Base-by-base conservation (phyloP, 768 basidiomycete species). In the Lactarius quietus region DNA sequence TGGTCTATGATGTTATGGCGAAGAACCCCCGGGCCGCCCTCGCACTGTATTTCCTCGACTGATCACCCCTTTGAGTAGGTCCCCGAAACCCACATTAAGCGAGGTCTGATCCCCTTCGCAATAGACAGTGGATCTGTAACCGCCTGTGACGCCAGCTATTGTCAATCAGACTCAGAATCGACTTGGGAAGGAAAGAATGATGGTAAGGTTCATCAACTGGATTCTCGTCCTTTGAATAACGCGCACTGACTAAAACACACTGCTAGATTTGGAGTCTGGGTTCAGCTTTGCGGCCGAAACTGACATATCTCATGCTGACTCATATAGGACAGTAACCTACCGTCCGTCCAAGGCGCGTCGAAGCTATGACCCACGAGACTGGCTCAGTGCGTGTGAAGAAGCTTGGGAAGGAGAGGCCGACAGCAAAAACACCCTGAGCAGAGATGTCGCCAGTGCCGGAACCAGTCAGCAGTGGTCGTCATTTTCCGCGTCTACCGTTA, bases 11-110 rank as follows among this genome's bases (percentile, higher is more conserved):
- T 33, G 33, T 66, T 31, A 66, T 66, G 65, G 61, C 65, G 61
- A 66, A 66, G 65, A 66, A 66, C 28, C 65, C 65, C 20, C 56
- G 61, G 65, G 65, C 65, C 51, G 65, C 65, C 31, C 65, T 66
- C 61, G 61, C 65, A 28, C 33, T 66, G 57, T 66, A 48, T 56
- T 66, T 59, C 38, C 57, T 66, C 33, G 52, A 62, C 65, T 66
- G 61, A 66, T 66, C 38, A 66, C 56, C 45, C 33, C 52, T 61
- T 66, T 62, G 65, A 66, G 65, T 66, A 66, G 65, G 61, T 66
- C 57, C 65, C 65, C 57, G 65, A 66, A 62, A 66, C 61, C 41
- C 65, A 66, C 65, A 39, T 66, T 66, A 54, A 62, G 26, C 61
- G 61, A 58, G 61, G 65, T 58, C 65, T 66, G 52, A 66, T 66